phyloP scores from a whole-genome alignment of 148 eudicot genomes.

The Pharnaceum exiguum region DNA sequence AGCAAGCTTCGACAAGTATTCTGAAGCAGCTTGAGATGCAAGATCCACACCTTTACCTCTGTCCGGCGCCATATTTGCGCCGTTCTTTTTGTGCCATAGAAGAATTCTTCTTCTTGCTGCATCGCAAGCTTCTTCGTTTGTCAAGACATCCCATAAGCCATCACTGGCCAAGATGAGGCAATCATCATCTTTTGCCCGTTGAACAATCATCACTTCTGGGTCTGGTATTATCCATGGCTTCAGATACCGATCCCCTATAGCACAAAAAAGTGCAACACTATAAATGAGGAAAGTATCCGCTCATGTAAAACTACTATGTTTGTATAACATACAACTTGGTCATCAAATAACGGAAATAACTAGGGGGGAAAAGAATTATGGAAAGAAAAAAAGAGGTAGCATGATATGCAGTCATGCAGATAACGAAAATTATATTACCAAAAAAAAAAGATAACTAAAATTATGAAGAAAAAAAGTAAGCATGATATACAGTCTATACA shows the following conservation, averaged over 20 bases:
- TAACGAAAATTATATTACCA: too few relatives aligned
- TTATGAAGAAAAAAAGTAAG: too few relatives aligned
- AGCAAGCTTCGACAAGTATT: constrained; percentile 46
- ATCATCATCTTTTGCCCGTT: constrained; percentile 44
- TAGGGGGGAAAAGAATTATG: too few relatives aligned
- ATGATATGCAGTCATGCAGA: too few relatives aligned
- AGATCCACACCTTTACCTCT: constrained; percentile 37
- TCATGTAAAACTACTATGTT: too few relatives aligned
- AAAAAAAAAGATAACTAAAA: too few relatives aligned
- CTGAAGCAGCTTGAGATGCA: constrained; percentile 55
- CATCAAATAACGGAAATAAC: too few relatives aligned
- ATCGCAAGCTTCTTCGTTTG: constrained; percentile 50
- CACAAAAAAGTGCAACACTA: background rate
- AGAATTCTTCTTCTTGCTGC: constrained; percentile 49
- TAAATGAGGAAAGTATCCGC: too few relatives aligned
- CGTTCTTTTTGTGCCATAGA: constrained; percentile 50
- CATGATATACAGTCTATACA: too few relatives aligned
- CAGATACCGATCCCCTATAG: constrained; percentile 49
- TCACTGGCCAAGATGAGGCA: constrained; percentile 55
- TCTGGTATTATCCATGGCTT: constrained; percentile 58
- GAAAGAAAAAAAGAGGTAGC: too few relatives aligned
- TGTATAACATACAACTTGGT: too few relatives aligned
- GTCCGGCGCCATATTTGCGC: constrained; percentile 11
- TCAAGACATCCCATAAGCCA: constrained; percentile 62
- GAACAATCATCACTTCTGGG: constrained; percentile 43